Percentiles rank a stretch among this genome's conserved stretches.
phyloP scores from a whole-genome alignment of 805 yeast species.

The Diddensiella santjacobensis region DNA sequence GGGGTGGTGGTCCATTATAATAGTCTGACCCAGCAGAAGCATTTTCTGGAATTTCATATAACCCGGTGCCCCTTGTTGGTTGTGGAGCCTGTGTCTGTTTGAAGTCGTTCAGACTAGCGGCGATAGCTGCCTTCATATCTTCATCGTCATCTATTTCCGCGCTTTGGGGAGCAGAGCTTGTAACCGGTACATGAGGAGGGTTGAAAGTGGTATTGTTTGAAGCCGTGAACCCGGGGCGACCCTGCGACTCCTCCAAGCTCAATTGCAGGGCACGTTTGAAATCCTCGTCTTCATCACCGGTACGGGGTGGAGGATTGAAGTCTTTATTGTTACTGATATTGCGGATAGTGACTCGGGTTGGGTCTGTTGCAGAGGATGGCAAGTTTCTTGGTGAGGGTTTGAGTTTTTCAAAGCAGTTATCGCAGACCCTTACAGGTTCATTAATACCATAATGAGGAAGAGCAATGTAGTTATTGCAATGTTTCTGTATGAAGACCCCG shows the following conservation, averaged over 20 bases:
- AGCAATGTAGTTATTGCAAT: conserved; percentile 69
- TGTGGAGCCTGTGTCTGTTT: conserved; percentile 34
- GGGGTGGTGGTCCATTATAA: background rate
- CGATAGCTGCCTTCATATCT: conserved; percentile 87
- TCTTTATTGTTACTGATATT: background rate
- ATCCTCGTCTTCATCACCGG: conserved; percentile 65
- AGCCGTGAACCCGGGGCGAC: conserved; percentile 9
- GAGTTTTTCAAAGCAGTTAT: conserved; percentile 71
- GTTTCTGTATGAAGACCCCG: conserved; percentile 83
- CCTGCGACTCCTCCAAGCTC: conserved; percentile 57
- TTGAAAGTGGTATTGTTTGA: background rate
- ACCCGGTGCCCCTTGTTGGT: conserved; percentile 19
- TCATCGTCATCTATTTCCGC: conserved; percentile 68
- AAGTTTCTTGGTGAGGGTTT: conserved; percentile 19
- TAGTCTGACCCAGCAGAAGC: background rate
- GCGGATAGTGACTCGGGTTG: background rate
- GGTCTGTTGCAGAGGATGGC: conserved; percentile 3
- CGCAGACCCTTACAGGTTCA: conserved; percentile 91
- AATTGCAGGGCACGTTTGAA: conserved; percentile 72
- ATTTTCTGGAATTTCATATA: conserved; percentile 23
- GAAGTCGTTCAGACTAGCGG: conserved; percentile 78
- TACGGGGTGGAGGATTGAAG: conserved; percentile 22
- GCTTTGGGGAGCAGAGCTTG: background rate
- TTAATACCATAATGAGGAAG: conserved; percentile 81
- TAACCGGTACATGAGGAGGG: conserved; percentile 2